Evolutionary conservation across 2,329 filamentous ascomycete genomes (phyloP), one percentile per base, ranked within the genome.

Genomic region (Apiospora malaysiana): DNA sequence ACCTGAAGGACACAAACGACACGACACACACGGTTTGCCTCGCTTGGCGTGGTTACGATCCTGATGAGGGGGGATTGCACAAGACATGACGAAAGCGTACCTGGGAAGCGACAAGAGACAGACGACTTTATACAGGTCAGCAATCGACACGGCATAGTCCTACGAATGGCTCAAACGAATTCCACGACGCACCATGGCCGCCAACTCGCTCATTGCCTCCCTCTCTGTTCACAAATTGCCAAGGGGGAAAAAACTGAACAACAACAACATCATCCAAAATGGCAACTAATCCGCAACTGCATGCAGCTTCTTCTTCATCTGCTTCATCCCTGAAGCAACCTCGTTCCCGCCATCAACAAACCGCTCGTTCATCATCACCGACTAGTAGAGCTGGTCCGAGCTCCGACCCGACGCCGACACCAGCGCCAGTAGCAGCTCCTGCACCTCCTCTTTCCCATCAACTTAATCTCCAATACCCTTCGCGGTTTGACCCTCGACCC

Each of bases 361-460:
- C 25, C 67, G 27, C 67, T 68, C 65, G 40, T 63, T 46, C 66
- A 37, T 37, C 25, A n/a, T 32, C 66, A n/a, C 46, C 66, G 66
- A 68, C 70, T 69, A 71, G 71, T 72, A 71, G 68, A 71, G 68
- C 72, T 74, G 72, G 71, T 63, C 69, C 71, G 47, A 72, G 71
- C 71, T 71, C 71, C 46, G 45, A 27, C 16, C 51, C 59, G 59
- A 42, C 69, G 43, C 59, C 32, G 46, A 67, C 37, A 49, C 69
- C 56, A 47, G 42, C 46, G 63, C 66, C 27, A 66, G 49, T 56
- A 32, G 32, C 51, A 47, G 56, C 32, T 40, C 56, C 56, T 63
- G 56, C 56, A 63, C 56, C 56, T 63, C 56, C 56, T 40, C 56
- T 63, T 63, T 63, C 42, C 68, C 14, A 43, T 45, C 49, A 63